phyloP scores from a whole-genome alignment of 73 alveolate species.

The Stentor coeruleus region DNA sequence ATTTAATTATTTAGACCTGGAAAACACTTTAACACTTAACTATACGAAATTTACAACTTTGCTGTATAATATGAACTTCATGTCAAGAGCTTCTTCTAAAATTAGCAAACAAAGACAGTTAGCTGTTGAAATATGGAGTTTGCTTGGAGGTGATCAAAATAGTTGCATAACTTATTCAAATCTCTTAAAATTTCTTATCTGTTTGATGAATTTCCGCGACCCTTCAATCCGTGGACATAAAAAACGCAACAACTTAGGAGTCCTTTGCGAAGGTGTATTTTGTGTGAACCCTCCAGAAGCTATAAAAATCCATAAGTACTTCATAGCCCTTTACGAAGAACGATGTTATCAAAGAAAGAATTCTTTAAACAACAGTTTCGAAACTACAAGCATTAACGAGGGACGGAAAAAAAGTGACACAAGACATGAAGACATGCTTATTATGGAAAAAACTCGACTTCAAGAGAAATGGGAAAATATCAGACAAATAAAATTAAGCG shows the following conservation, averaged over 20 bases:
- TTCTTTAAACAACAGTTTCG: neutral
- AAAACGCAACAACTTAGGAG: neutral
- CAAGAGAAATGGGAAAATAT: neutral
- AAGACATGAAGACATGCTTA: neutral
- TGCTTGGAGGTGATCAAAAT: neutral
- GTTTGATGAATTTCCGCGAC: neutral
- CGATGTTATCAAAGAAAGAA: neutral
- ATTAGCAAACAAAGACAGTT: neutral
- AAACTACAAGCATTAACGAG: neutral
- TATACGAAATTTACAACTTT: no score
- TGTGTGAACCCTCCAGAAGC: neutral
- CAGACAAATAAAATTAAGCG: neutral
- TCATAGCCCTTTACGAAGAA: neutral
- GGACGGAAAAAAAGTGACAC: neutral
- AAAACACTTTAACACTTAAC: no score
- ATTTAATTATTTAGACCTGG: no score
- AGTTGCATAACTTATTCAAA: neutral
- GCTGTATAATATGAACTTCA: no score
- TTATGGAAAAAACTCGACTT: neutral
- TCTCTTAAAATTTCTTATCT: neutral
- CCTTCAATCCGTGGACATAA: neutral
- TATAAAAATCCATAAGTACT: neutral
- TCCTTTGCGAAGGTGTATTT: neutral
- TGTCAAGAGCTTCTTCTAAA: no score
- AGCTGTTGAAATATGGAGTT: neutral